Conservation (phyloP, 1,284 basidiomycete species). For the Ustilago lituana region DNA sequence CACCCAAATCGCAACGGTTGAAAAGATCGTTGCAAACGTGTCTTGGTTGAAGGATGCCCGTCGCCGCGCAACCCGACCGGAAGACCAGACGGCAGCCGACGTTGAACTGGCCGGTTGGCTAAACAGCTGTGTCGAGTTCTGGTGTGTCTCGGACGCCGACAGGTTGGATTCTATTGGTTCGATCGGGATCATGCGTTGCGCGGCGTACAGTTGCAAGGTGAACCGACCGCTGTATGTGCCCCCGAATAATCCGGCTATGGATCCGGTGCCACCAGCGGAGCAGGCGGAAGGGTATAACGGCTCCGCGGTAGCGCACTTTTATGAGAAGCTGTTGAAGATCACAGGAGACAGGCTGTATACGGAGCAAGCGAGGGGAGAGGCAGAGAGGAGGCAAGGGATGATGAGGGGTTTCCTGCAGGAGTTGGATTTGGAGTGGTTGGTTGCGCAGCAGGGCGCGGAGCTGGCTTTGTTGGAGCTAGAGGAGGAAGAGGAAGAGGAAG, state of each 20-base stretch:
- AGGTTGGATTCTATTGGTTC: slow-evolving; percentile 90
- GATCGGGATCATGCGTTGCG: slow-evolving; percentile 85
- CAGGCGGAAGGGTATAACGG: slow-evolving; percentile 67
- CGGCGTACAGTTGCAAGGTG: slow-evolving; percentile 79
- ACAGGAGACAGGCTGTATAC: slow-evolving; percentile 69
- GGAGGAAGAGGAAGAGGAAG: slow-evolving; percentile 6
- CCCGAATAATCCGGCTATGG: slow-evolving; percentile 33
- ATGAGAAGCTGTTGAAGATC: slow-evolving; percentile 74
- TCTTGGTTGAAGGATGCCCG: slow-evolving; percentile 84
- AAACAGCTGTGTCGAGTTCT: slow-evolving; percentile 78
- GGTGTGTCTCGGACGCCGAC: slow-evolving; percentile 92
- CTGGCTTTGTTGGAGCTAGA: slow-evolving; percentile 16
- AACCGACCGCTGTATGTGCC: slow-evolving; percentile 76
- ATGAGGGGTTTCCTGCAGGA: slow-evolving; percentile 55
- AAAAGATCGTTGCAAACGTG: slow-evolving; percentile 79
- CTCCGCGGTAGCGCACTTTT: slow-evolving; percentile 83
- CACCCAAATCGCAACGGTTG: slow-evolving; percentile 52
- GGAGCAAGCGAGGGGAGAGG: slow-evolving; percentile 75
- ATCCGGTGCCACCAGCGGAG: slow-evolving; percentile 45
- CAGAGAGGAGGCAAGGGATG: slow-evolving; percentile 77
- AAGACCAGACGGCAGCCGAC: slow-evolving; percentile 10
- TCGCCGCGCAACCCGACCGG: neutral
- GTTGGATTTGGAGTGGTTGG: slow-evolving; percentile 57
- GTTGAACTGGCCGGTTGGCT: slow-evolving; percentile 73
- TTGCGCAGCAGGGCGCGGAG: slow-evolving; percentile 51